Evolutionary conservation across 2,329 filamentous ascomycete genomes (phyloP).

Genomic region (Pseudogymnoascus sp.): DNA sequence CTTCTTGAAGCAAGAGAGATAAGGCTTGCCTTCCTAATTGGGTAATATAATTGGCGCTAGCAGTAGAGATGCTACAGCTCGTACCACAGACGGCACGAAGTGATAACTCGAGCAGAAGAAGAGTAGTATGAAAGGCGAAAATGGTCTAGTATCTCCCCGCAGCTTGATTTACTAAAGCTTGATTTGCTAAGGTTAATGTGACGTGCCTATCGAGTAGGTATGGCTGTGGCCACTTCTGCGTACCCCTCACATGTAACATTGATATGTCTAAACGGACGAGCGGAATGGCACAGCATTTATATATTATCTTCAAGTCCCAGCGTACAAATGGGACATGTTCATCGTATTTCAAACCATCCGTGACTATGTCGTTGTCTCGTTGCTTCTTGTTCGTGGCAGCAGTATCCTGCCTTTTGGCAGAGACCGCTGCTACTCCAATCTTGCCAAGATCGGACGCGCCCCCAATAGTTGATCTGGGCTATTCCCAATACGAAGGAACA

Average conservation of each 20-base stretch:
- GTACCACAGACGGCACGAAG: background rate
- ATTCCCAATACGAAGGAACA: constrained; percentile 57
- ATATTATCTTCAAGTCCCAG: background rate
- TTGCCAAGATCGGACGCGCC: background rate
- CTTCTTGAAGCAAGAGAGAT: background rate
- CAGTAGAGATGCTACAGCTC: background rate
- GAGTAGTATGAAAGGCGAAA: background rate
- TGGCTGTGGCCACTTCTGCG: background rate
- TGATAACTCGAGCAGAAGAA: background rate
- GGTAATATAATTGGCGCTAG: background rate
- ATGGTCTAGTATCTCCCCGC: background rate
- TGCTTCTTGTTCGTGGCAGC: background rate
- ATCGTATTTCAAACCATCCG: background rate
- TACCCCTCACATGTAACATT: background rate
- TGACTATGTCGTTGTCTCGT: background rate
- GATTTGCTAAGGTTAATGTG: background rate
- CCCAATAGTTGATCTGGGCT: constrained; percentile 53
- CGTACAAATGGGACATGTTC: background rate
- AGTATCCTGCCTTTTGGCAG: background rate
- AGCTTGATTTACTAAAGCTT: background rate
- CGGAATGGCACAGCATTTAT: background rate
- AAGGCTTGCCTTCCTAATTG: background rate
- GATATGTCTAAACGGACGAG: background rate
- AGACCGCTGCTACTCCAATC: constrained; percentile 29
- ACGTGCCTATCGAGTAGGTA: background rate